phyloP scores from a whole-genome alignment of 2,329 filamentous ascomycete species.

The Emmonsia crescens region DNA sequence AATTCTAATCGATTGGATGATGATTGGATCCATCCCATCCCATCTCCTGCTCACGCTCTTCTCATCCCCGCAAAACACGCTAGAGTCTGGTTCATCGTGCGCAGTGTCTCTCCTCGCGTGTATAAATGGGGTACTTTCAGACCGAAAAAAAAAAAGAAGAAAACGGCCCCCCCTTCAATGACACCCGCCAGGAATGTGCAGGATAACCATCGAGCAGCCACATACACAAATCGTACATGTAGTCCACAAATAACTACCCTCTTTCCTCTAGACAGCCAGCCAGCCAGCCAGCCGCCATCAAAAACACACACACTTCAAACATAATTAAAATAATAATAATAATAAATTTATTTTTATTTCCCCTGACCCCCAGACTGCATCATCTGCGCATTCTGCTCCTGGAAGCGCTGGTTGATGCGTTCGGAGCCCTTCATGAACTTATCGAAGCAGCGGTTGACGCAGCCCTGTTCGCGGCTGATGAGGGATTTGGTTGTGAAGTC shows the following conservation, averaged over 20 bases:
- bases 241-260: background rate
- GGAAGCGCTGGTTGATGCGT: conserved; percentile 83
- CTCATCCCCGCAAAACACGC: background rate
- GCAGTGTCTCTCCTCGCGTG: too few species aligned
- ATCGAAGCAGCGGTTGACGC: conserved; percentile 87
- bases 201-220: background rate
- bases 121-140: background rate
- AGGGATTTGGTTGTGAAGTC: conserved; percentile 98
- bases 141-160: background rate
- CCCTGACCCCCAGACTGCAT: conserved; percentile 49
- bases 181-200: background rate
- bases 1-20: too few species aligned
- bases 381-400: conserved; percentile 60
- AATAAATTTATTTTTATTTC: conserved; percentile 25
- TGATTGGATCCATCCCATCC: too few species aligned
- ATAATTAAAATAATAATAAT: too few species aligned
- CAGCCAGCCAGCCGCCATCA: background rate
- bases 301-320: background rate
- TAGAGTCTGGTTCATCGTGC: background rate
- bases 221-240: background rate
- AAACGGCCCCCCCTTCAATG: background rate
- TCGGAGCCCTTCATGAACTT: conserved; percentile 91
- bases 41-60: background rate
- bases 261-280: background rate
- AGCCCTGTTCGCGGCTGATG: conserved; percentile 75